Evolutionary conservation across 768 basidiomycete species (phyloP).

Genomic region (Megacollybia marginata): DNA sequence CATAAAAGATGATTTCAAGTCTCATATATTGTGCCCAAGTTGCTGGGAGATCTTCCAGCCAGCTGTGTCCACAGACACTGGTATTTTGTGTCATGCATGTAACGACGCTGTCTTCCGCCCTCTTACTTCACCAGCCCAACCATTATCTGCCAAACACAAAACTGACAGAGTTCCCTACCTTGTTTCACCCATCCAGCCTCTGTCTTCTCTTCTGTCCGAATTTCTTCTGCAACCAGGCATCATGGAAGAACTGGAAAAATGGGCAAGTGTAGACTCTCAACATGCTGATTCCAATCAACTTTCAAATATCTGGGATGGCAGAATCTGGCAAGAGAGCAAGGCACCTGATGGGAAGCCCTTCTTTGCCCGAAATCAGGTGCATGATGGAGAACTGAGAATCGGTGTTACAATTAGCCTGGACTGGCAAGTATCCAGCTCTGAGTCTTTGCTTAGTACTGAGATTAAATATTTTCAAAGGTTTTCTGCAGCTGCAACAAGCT

Average conservation of each 20-base stretch:
- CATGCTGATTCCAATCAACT: neutral
- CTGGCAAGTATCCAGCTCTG: conserved; percentile 6
- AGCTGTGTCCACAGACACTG: neutral
- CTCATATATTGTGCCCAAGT: neutral
- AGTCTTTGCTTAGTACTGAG: neutral
- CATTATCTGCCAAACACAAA: no score
- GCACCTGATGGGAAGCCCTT: conserved; percentile 8
- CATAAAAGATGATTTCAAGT: neutral
- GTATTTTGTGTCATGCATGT: neutral
- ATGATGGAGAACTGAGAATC: conserved; percentile 14
- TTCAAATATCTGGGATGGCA: conserved; percentile 7
- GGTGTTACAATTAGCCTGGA: conserved; percentile 11
- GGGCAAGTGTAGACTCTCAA: conserved; percentile 7
- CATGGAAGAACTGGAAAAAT: conserved; percentile 5
- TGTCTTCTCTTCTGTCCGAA: conserved; percentile 4
- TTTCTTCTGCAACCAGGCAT: conserved; percentile 8
- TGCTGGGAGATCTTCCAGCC: neutral
- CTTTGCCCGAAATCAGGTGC: conserved; percentile 6
- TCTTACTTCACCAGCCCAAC: no score
- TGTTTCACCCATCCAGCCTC: conserved; percentile 9
- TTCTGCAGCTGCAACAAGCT: conserved; percentile 10
- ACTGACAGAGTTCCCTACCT: neutral
- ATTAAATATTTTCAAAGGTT: no score
- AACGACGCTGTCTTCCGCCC: neutral
- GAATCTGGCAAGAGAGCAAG: conserved; percentile 9